Conservation (phyloP, 441 rosid genomes). For the Gossypium schwendimanii region DNA sequence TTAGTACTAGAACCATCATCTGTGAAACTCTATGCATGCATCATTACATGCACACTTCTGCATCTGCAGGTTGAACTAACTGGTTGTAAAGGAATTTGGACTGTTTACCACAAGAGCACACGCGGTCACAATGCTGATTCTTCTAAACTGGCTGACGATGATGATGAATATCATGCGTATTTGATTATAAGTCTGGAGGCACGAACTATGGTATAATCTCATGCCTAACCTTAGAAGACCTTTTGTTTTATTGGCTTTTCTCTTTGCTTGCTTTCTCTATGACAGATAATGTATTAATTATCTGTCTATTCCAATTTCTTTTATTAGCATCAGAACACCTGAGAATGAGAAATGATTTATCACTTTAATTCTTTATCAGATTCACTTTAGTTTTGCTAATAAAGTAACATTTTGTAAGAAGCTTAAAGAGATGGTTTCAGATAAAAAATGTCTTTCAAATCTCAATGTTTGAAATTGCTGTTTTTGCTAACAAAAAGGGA, state of each 20-base stretch:
- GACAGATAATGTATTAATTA: background rate
- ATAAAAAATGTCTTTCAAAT: background rate
- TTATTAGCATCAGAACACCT: background rate
- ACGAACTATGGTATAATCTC: slow-evolving; percentile 75
- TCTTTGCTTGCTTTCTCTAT: background rate
- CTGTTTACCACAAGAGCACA: slow-evolving; percentile 92
- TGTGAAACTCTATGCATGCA: background rate
- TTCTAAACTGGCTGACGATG: slow-evolving; percentile 56
- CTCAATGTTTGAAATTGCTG: background rate
- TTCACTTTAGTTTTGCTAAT: background rate
- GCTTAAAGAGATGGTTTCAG: background rate
- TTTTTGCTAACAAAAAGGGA: background rate
- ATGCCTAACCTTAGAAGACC: slow-evolving; percentile 5
- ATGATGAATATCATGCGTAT: slow-evolving; percentile 97
- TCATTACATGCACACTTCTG: background rate
- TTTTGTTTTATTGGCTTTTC: background rate
- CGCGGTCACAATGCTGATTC: slow-evolving; percentile 68
- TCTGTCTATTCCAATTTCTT: background rate
- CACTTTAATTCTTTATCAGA: background rate
- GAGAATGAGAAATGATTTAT: background rate
- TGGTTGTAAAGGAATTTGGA: slow-evolving; percentile 99
- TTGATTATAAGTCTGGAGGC: slow-evolving; percentile 92
- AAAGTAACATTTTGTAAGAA: background rate
- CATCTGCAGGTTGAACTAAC: slow-evolving; percentile 79
- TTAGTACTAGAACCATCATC: background rate